Conservation (phyloP, 139 green algal genomes). For the Coelastrella sp. region DNA sequence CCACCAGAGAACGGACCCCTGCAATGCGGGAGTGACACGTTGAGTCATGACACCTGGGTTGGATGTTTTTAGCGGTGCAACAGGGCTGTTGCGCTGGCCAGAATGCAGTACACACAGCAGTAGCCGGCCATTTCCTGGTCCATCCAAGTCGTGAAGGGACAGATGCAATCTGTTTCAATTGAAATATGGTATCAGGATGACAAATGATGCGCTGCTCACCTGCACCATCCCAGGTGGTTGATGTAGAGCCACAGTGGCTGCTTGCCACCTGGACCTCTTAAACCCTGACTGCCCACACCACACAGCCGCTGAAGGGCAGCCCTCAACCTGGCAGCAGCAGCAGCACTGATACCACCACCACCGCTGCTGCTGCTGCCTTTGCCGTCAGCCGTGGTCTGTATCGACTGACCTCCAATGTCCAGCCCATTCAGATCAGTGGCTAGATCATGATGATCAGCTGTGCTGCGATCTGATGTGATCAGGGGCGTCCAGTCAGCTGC, state of each 20-base stretch:
- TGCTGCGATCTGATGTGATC: neutral
- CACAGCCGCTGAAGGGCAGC: slow-evolving; percentile 41
- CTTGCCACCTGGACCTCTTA: neutral
- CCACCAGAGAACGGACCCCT: slow-evolving; percentile 33
- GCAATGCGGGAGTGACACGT: neutral
- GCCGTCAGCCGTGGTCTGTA: neutral
- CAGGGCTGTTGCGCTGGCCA: too few relatives aligned
- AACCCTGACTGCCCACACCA: neutral
- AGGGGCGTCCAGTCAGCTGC: slow-evolving; percentile 5
- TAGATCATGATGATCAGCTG: neutral
- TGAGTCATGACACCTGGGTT: too few relatives aligned
- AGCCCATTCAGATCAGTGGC: neutral
- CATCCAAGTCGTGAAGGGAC: too few relatives aligned
- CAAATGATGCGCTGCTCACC: neutral
- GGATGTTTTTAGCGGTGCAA: too few relatives aligned
- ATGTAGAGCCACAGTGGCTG: slow-evolving; percentile 52
- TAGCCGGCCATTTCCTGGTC: too few relatives aligned
- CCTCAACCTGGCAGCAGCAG: slow-evolving; percentile 1
- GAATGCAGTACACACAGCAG: too few relatives aligned
- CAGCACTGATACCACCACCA: neutral
- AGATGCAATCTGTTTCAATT: neutral
- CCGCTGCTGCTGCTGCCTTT: neutral
- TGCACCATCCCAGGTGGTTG: slow-evolving; percentile 49
- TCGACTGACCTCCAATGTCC: neutral
- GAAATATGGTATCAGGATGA: neutral